Evolutionary conservation across 2,329 filamentous ascomycete genomes (phyloP).

Genomic region (Aspergillus flavus): DNA sequence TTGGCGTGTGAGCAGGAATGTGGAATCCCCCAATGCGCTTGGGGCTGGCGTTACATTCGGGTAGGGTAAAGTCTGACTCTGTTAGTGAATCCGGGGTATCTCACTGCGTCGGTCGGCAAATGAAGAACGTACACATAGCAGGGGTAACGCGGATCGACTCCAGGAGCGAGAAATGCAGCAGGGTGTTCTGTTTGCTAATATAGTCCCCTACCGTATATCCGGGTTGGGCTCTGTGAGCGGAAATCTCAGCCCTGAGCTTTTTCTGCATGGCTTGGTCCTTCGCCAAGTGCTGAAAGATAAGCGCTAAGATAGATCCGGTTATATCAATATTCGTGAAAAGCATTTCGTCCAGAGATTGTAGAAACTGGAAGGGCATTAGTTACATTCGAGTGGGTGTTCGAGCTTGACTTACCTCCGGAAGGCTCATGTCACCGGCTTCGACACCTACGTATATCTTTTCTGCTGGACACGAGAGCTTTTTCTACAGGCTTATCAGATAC

Average conservation of each 20-base stretch:
- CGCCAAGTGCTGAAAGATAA: not conserved
- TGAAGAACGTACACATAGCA: not conserved
- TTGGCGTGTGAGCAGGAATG: not conserved
- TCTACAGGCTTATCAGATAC: not conserved
- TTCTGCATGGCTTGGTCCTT: not conserved
- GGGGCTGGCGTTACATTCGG: not conserved
- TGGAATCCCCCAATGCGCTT: not conserved
- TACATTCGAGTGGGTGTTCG: not conserved
- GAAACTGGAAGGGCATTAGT: not conserved
- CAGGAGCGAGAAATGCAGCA: not conserved
- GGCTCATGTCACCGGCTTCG: not conserved
- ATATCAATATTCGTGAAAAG: not conserved
- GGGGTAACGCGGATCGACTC: not conserved
- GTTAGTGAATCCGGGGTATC: not conserved
- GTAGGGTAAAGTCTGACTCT: not conserved
- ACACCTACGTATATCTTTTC: not conserved
- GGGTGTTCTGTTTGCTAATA: not conserved
- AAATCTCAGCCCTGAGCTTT: not conserved
- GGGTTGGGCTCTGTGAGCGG: not conserved
- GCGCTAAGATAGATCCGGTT: not conserved
- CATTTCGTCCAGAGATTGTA: not conserved
- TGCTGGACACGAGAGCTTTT: not conserved
- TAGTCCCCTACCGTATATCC: not conserved
- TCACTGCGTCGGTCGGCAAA: not conserved
- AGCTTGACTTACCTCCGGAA: not conserved